Conservation (phyloP, 208 protist species). For the Trypanosoma mega region DNA sequence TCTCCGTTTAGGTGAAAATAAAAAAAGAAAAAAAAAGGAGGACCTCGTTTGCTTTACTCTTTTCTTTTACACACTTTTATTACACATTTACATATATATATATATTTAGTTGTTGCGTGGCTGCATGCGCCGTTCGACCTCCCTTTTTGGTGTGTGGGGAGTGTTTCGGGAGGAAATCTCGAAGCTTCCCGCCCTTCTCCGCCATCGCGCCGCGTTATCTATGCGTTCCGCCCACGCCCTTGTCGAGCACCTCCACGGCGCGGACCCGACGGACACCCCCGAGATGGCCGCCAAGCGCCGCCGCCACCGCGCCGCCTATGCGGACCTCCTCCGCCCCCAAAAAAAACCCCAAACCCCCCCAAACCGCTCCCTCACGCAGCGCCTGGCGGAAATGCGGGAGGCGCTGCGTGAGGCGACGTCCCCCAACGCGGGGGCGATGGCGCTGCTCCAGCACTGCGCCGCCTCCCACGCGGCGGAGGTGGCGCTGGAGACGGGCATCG, state of each 20-base stretch:
- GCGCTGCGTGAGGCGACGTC: constrained; percentile 51
- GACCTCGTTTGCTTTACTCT: background rate
- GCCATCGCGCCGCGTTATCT: constrained; percentile 30
- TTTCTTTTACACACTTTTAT: background rate
- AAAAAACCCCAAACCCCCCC: too few species aligned
- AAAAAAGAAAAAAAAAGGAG: background rate
- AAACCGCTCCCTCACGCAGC: too few species aligned
- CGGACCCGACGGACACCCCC: constrained; percentile 36
- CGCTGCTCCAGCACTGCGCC: constrained; percentile 82
- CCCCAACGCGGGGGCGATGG: constrained; percentile 63
- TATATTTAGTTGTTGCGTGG: background rate
- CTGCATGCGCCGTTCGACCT: constrained; percentile 27
- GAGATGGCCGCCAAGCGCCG: constrained; percentile 38
- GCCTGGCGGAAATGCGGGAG: constrained; percentile 26
- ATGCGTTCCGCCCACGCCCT: constrained; percentile 38
- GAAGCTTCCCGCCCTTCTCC: constrained; percentile 46
- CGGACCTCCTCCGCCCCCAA: constrained; percentile 42
- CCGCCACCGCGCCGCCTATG: constrained; percentile 63
- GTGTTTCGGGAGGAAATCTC: constrained; percentile 43
- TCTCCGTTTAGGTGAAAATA: background rate
- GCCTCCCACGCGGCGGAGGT: constrained; percentile 85
- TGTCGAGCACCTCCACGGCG: constrained; percentile 48
- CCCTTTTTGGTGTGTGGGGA: constrained; percentile 32
- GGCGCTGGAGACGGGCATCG: constrained; percentile 75
- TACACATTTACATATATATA: constrained; percentile 1